Conservation (phyloP, 129 eudicot species). For the Artemisia annua region DNA sequence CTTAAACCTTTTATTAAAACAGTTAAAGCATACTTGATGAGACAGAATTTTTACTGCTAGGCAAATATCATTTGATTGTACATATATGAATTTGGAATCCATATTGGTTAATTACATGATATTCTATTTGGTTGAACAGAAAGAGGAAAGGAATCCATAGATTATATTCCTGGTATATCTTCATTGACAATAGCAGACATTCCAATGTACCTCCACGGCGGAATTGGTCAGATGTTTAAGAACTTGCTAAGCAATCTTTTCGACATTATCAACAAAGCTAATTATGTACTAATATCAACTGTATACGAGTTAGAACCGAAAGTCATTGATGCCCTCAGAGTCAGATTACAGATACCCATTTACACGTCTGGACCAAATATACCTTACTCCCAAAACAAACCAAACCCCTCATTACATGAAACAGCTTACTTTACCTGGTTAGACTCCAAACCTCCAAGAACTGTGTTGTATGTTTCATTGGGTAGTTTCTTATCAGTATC, state of each 20-base stretch:
- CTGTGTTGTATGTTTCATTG: too few species aligned
- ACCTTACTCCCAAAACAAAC: constrained; percentile 35
- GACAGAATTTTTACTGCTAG: too few species aligned
- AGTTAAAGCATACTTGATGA: too few species aligned
- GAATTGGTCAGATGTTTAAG: constrained; percentile 9
- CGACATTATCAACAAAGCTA: constrained; percentile 31
- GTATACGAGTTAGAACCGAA: constrained; percentile 49
- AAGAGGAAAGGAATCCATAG: constrained; percentile 39
- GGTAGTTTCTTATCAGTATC: too few species aligned
- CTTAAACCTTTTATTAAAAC: too few species aligned
- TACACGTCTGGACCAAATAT: constrained; percentile 48
- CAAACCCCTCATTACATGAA: constrained; percentile 4
- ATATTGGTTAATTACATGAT: background rate
- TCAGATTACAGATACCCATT: constrained; percentile 31
- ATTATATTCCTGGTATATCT: constrained; percentile 63
- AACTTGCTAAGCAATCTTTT: background rate
- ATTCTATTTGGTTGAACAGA: constrained; percentile 16
- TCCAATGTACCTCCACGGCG: constrained; percentile 40
- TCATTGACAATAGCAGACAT: constrained; percentile 47
- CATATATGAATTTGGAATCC: too few species aligned
- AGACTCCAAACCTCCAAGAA: constrained; percentile 39
- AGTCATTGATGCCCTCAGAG: constrained; percentile 42
- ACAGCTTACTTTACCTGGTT: constrained; percentile 43
- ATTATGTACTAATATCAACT: constrained; percentile 46
- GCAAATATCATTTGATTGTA: too few species aligned